Evolutionary conservation across 805 yeast genomes (phyloP).

Genomic region (Helenozyma baotianmanensis): DNA sequence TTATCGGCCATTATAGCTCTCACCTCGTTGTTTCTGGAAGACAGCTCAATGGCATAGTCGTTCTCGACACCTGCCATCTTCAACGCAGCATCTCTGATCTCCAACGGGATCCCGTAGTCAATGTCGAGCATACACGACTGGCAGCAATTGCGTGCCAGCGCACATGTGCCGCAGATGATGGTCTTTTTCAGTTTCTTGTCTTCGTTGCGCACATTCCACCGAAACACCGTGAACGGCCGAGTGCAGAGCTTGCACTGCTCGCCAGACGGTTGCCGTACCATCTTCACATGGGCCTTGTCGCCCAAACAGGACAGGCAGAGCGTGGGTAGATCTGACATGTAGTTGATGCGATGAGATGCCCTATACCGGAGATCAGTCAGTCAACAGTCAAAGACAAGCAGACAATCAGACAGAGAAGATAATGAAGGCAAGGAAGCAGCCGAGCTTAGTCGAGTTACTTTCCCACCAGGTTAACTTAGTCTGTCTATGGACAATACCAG

Average conservation of each 20-base stretch:
- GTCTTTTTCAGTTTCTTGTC: conserved; percentile 51
- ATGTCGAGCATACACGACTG: conserved; percentile 84
- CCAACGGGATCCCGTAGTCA: conserved; percentile 73
- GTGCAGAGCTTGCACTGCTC: conserved; percentile 85
- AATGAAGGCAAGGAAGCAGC: too few species aligned
- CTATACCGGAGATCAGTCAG: conserved; percentile 3
- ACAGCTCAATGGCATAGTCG: conserved; percentile 20
- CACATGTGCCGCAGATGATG: conserved; percentile 72
- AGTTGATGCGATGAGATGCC: conserved; percentile 2
- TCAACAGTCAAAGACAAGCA: too few species aligned
- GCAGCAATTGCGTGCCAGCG: conserved; percentile 76
- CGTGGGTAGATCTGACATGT: conserved; percentile 44
- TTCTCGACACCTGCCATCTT: conserved; percentile 52
- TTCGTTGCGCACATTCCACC: conserved; percentile 57
- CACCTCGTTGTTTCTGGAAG: conserved; percentile 28
- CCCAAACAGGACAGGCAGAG: conserved; percentile 78
- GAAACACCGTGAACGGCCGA: conserved; percentile 74
- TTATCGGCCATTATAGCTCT: conserved; percentile 42
- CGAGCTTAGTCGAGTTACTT: too few species aligned
- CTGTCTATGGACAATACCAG: too few species aligned
- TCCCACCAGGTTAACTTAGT: too few species aligned
- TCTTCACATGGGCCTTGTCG: conserved; percentile 54
- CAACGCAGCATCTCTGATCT: conserved; percentile 74
- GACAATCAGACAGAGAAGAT: too few species aligned
- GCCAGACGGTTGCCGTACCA: conserved; percentile 67